These are phyloP conservation scores for Chlamydomonas sphaeroides DNA, from an alignment of 139 green algal genomes.

Conservation along the genomic window DNA sequence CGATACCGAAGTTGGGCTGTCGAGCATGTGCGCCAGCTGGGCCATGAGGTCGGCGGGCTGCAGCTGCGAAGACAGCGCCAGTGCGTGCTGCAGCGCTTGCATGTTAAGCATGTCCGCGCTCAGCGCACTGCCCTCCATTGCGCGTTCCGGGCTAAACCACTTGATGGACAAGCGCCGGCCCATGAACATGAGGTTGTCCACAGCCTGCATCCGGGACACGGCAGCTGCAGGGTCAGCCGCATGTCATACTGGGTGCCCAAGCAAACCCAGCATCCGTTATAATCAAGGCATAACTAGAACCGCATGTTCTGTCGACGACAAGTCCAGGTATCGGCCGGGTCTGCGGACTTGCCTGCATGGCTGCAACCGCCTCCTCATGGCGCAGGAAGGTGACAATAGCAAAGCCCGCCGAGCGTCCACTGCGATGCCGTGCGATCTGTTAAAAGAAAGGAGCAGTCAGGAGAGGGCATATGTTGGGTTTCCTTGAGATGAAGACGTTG, in stretches of 20 bases:
- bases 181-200: constrained; percentile 40
- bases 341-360: too few species aligned
- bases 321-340: too few species aligned
- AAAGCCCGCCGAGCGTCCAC: constrained; percentile 38
- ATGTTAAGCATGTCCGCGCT: constrained; percentile 11
- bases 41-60: constrained; percentile 32
- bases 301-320: too few species aligned
- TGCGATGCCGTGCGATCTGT: constrained; percentile 43
- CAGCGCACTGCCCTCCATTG: constrained; percentile 15
- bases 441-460: not conserved
- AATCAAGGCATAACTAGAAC: too few species aligned
- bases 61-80: not conserved
- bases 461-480: too few species aligned
- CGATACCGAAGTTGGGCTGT: constrained; percentile 7
- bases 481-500: too few species aligned
- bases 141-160: constrained; percentile 44
- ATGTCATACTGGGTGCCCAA: too few species aligned
- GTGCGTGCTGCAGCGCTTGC: constrained; percentile 20
- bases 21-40: constrained; percentile 24
- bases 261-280: too few species aligned
- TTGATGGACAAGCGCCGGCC: constrained; percentile 28
- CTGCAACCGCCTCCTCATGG: constrained; percentile 24
- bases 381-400: constrained; percentile 43
- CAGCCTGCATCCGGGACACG: constrained; percentile 9
- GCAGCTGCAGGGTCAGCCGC: too few species aligned